Percentiles rank a stretch among this genome's conserved stretches.
Conservation (phyloP, 1,139 yeast species). For the Debaryomyces udenii region DNA sequence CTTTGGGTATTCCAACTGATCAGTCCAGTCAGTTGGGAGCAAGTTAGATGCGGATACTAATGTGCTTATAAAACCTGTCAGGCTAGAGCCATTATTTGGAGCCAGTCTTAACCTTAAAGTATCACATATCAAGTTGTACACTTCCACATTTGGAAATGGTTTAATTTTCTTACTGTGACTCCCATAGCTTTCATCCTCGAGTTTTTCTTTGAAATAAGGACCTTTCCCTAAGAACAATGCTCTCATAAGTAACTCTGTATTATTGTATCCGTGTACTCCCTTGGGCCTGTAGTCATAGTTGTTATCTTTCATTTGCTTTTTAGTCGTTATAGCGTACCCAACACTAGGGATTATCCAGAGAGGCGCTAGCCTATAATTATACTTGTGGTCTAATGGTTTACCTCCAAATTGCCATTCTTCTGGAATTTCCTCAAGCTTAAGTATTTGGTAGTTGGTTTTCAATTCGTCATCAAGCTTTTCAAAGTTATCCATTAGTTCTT, state of each 20-base stretch:
- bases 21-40: slow-evolving; percentile 58
- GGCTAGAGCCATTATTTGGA: slow-evolving; percentile 59
- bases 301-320: slow-evolving; percentile 54
- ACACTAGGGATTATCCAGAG: slow-evolving; percentile 82
- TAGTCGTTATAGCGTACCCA: slow-evolving; percentile 78
- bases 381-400: slow-evolving; percentile 37
- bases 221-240: slow-evolving; percentile 81
- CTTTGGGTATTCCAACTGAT: slow-evolving; percentile 57
- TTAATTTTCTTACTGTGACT: slow-evolving; percentile 35
- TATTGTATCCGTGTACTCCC: slow-evolving; percentile 87
- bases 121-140: slow-evolving; percentile 76
- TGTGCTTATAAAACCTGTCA: slow-evolving; percentile 16
- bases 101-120: slow-evolving; percentile 60
- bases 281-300: slow-evolving; percentile 57
- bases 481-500: slow-evolving; percentile 27
- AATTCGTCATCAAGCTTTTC: slow-evolving; percentile 23
- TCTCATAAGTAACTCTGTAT: slow-evolving; percentile 76
- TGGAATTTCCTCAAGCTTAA: slow-evolving; percentile 62
- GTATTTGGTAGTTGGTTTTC: slow-evolving; percentile 49
- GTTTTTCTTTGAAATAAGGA: slow-evolving; percentile 59
- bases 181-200: slow-evolving; percentile 19
- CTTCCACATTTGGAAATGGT: slow-evolving; percentile 74
- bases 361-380: slow-evolving; percentile 72
- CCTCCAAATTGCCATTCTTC: slow-evolving; percentile 70
- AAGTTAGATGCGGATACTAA: slow-evolving; percentile 28